These are phyloP conservation scores for Aspergillus intermedius DNA, from an alignment of 2,329 filamentous ascomycete genomes.

Conservation along the genomic window DNA sequence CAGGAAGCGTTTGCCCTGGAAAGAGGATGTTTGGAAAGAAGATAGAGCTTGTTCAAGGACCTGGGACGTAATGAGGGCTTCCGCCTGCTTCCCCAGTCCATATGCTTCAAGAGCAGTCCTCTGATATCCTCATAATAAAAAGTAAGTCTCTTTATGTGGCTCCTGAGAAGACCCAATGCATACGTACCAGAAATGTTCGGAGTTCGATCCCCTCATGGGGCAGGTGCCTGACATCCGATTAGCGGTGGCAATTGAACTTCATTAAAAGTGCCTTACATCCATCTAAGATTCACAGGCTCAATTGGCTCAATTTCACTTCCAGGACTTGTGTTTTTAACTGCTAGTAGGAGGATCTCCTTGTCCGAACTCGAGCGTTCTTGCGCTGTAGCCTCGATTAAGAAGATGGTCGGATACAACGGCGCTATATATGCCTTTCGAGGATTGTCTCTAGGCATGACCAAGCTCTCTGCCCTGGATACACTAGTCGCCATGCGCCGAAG, in stretches of 20 bases:
- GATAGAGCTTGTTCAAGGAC: background rate
- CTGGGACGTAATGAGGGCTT: background rate
- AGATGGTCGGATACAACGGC: background rate
- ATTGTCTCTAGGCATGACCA: background rate
- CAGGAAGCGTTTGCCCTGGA: slow-evolving; percentile 1
- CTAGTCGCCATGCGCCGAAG: no score
- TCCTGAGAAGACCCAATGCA: background rate
- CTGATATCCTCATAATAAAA: background rate
- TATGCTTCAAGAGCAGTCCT: background rate
- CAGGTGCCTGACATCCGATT: background rate
- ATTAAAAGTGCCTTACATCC: slow-evolving; percentile 2
- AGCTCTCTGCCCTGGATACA: background rate
- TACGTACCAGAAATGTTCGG: background rate
- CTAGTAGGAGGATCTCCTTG: background rate
- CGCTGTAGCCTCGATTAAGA: background rate
- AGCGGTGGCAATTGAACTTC: background rate
- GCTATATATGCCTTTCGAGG: background rate
- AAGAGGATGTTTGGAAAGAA: background rate
- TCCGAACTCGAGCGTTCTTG: background rate
- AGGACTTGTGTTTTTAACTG: slow-evolving; percentile 21
- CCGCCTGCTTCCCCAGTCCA: background rate
- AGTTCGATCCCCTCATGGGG: background rate
- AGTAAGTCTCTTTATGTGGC: background rate
- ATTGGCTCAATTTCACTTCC: slow-evolving; percentile 6
- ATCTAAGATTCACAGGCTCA: slow-evolving; percentile 20